Base-by-base conservation (phyloP, 1,284 basidiomycete genomes). In the Ceratobasidium sp. region DNA sequence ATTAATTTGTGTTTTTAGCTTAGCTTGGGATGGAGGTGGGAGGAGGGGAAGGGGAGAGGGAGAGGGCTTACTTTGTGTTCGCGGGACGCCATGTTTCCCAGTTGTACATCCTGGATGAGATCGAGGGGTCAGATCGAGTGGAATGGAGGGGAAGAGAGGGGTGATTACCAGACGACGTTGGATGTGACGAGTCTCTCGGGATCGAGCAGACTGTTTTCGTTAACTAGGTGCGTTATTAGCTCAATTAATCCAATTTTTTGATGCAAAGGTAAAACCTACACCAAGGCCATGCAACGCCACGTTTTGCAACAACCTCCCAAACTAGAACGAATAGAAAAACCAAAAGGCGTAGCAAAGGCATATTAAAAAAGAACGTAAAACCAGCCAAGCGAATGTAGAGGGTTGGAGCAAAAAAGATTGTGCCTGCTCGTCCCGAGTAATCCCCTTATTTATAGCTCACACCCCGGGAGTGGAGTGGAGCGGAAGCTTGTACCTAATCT, bases 1-100 rank as follows among this genome's bases (percentile, higher is more conserved):
- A 33, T 33, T 33, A 33, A 33, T 33, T 33, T 1, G 33, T 33
- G 33, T 33, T 33, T 1, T 33, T 33, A 33, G 33, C 33, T 33
- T 33, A 33, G 33, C 4, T 33, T 33, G 33, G 33, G 39, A n/a
- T 23, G 10, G 63, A 51, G 20, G 5, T 33, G 33, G 28, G 20
- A 77, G 26, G 18, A 33, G 10, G n/a, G n/a, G 18, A 12, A 26
- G 44, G 13, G 44, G 9, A 67, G 26, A 28, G 26, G 12, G 13
- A 44, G 26, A 15, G 23, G 49, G 46, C 77, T 61, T 56, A 63
- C 68, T 44, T 39, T 23, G 68, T 66, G 12, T 78, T 72, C 3
- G 69, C 33, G 58, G 77, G 67, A n/a, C 77, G 63, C 71, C 71
- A 75, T 40, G 71, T 75, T n/a, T 75, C 71, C 71, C 71, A 75